phyloP scores from a whole-genome alignment of 129 eudicot genomes.

The Calendula officinalis region DNA sequence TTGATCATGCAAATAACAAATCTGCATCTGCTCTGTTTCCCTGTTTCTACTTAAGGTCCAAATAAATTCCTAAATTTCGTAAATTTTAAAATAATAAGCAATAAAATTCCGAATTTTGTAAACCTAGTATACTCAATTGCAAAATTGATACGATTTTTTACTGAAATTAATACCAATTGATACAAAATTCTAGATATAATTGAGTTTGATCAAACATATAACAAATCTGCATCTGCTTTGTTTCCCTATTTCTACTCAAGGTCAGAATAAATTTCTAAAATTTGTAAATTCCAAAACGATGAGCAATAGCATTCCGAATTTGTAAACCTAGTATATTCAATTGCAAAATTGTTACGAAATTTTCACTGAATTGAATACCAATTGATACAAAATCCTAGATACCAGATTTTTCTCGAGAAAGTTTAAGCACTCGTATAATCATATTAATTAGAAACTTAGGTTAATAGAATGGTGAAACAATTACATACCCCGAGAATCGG shows the following conservation, averaged over 20 bases:
- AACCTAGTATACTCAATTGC: too few species aligned
- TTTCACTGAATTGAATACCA: neutral
- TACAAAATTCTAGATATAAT: constrained; percentile 6
- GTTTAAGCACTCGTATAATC: neutral
- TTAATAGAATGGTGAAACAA: neutral
- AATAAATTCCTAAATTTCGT: too few species aligned
- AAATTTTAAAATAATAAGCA: too few species aligned
- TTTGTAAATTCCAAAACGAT: too few species aligned
- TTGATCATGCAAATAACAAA: neutral
- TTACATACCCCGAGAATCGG: constrained; percentile 86
- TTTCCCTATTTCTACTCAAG: too few species aligned
- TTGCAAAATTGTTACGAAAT: too few species aligned
- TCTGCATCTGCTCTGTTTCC: neutral
- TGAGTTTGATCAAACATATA: neutral
- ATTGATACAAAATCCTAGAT: constrained; percentile 7
- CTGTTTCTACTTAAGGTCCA: too few species aligned
- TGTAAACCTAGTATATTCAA: too few species aligned
- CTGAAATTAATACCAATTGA: neutral
- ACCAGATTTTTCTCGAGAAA: neutral
- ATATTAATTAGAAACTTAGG: neutral
- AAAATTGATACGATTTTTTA: too few species aligned
- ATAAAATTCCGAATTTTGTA: too few species aligned
- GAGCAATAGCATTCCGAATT: too few species aligned
- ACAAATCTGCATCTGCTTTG: neutral
- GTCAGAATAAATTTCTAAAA: too few species aligned